A percentile compares a stretch with the other conserved stretches of the same genome.
Evolutionary conservation across 306 rosid genomes (phyloP).

Genomic region (Rosa multiflora): DNA sequence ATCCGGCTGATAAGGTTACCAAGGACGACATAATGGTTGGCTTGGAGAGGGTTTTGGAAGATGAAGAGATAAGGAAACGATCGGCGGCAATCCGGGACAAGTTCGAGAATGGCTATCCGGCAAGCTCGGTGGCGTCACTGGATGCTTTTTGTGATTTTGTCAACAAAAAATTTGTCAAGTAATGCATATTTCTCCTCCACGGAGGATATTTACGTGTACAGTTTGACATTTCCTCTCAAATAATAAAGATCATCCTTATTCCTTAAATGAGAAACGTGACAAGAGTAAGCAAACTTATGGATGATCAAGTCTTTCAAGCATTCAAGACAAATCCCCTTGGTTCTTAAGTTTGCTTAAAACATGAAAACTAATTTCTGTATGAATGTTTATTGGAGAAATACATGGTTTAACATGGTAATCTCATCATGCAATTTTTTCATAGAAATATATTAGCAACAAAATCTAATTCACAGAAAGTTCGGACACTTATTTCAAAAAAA

Average conservation of each 20-base stretch:
- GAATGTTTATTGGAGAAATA: too few relatives aligned
- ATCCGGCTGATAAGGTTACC: background rate
- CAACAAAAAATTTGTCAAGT: background rate
- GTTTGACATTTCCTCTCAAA: background rate
- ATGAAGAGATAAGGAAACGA: conserved; percentile 13
- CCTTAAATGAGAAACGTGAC: background rate
- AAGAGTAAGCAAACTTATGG: background rate
- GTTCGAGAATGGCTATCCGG: conserved; percentile 21
- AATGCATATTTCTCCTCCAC: too few relatives aligned
- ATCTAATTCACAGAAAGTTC: background rate
- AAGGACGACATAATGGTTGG: conserved; percentile 15
- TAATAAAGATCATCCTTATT: background rate
- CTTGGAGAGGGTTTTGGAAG: conserved; percentile 12
- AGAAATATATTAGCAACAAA: too few relatives aligned
- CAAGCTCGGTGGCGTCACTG: background rate
- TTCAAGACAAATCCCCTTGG: too few relatives aligned
- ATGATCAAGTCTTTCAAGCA: too few relatives aligned
- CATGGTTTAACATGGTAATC: background rate
- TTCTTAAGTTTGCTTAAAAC: too few relatives aligned
- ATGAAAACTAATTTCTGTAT: too few relatives aligned
- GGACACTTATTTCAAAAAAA: too few relatives aligned
- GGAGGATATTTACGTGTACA: too few relatives aligned
- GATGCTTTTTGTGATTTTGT: conserved; percentile 24
- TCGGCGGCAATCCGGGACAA: background rate
- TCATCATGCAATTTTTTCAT: background rate